Base-by-base conservation (phyloP, 495 filamentous ascomycete genomes). In the Podospora comata region DNA sequence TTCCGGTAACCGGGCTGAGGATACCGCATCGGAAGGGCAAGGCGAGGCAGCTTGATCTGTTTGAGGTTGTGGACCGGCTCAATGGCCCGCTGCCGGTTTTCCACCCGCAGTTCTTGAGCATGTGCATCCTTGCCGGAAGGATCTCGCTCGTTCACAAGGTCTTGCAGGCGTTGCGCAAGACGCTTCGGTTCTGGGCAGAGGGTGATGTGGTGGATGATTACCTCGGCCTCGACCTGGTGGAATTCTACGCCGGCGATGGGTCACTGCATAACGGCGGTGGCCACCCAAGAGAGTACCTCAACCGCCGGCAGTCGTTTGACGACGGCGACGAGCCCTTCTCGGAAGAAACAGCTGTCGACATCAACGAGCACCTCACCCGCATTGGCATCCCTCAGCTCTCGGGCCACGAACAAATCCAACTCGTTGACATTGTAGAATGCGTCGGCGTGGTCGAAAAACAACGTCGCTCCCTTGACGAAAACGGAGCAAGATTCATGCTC, bases 61-160 rank as follows among this genome's bases (percentile, higher is more conserved):
- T 96, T 71, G 88, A 92, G 6, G 85, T 94, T 15, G 90, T 96
- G 28, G 89, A 89, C 65, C 82, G 89, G 60, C 78, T 98, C 54
- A 97, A 97, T 74, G 92, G 92, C 0, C 91, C 93, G 18, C 81
- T 97, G 34, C 94, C 96, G 5, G 86, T 96, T 7, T 99, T 94
- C 73, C 95, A 99, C 71, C 96, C 96, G 7, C 92, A 97, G 72
- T 92, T 97, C 69, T 77, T 99, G 7, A 89, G 90, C 67, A 93
- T 97, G 76, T 93, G 91, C 70, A 94, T 97, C 28, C 83, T 97
- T 6, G 83, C 89, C 20, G 94, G 93, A 3, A 96, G 96, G 75
- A 86, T 85, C 34, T 76, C 74, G 19, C 73, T 94, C 9, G 94
- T 94, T 20, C 90, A 94, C 72, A 83, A 82, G 16, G 87, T 97